Percentiles rank a stretch among this genome's conserved stretches.
phyloP scores from a whole-genome alignment of 768 basidiomycete species.

The Lyophyllum atratum region DNA sequence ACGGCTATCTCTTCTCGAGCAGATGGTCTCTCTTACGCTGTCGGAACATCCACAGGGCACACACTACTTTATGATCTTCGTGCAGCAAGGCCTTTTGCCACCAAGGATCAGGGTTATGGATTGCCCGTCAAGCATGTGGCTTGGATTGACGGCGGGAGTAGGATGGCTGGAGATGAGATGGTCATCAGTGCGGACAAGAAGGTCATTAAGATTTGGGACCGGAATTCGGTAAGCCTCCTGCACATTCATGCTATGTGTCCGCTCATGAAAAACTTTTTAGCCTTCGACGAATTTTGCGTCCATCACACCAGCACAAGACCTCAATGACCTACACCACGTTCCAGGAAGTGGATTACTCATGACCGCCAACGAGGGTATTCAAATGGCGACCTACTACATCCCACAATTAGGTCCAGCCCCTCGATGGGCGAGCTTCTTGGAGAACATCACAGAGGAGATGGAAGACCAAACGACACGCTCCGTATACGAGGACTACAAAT shows the following conservation, averaged over 20 bases:
- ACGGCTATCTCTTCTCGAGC: slow-evolving; percentile 83
- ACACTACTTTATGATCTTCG: slow-evolving; percentile 94
- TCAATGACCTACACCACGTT: slow-evolving; percentile 90
- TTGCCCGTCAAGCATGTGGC: slow-evolving; percentile 79
- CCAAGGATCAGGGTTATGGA: slow-evolving; percentile 98
- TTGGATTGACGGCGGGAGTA: slow-evolving; percentile 88
- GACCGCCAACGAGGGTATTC: slow-evolving; percentile 95
- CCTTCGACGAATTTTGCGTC: slow-evolving; percentile 87
- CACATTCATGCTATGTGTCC: neutral
- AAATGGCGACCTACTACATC: slow-evolving; percentile 92
- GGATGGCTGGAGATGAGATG: slow-evolving; percentile 86
- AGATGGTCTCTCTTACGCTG: slow-evolving; percentile 91
- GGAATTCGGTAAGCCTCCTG: slow-evolving; percentile 61
- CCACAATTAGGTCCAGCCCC: slow-evolving; percentile 97
- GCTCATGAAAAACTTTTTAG: slow-evolving; percentile 37
- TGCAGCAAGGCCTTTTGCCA: slow-evolving; percentile 75
- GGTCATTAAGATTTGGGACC: slow-evolving; percentile 97
- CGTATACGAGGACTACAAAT: slow-evolving; percentile 97
- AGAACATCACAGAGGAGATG: slow-evolving; percentile 98
- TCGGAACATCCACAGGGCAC: slow-evolving; percentile 95
- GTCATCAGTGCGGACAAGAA: slow-evolving; percentile 94
- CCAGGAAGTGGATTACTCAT: slow-evolving; percentile 88
- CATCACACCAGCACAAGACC: slow-evolving; percentile 85
- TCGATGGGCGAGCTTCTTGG: slow-evolving; percentile 96
- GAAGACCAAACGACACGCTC: slow-evolving; percentile 81